Percentiles rank a stretch among this genome's conserved stretches.
phyloP scores from a whole-genome alignment of 2,329 filamentous ascomycete species.

The Colletotrichum sp. region DNA sequence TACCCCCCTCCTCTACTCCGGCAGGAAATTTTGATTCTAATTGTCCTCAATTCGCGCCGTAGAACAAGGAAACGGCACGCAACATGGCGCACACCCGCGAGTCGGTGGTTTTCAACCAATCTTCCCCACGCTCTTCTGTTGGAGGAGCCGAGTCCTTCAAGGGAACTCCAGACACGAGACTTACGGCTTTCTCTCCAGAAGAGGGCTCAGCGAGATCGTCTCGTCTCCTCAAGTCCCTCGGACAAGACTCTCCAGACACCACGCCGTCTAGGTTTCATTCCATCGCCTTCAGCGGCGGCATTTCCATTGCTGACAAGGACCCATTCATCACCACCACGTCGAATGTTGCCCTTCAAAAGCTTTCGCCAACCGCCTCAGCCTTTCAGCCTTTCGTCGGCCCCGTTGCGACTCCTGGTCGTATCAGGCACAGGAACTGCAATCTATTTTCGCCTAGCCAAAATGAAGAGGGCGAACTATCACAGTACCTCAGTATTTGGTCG shows the following conservation, averaged over 20 bases:
- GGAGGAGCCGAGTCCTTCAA: slow-evolving; percentile 61
- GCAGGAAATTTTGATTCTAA: not conserved
- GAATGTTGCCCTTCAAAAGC: slow-evolving; percentile 40
- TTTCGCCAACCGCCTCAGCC: slow-evolving; percentile 67
- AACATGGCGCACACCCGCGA: slow-evolving; percentile 1
- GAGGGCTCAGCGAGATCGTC: slow-evolving; percentile 52
- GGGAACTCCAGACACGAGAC: slow-evolving; percentile 67
- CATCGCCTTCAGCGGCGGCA: slow-evolving; percentile 27
- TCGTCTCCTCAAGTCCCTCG: slow-evolving; percentile 37
- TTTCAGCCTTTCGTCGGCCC: slow-evolving; percentile 57
- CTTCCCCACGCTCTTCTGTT: slow-evolving; percentile 56
- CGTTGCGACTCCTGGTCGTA: not conserved
- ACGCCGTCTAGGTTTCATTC: slow-evolving; percentile 27
- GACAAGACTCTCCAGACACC: slow-evolving; percentile 31
- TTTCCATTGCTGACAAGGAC: slow-evolving; percentile 46
- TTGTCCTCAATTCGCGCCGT: not conserved
- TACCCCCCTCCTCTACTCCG: not conserved
- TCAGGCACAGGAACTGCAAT: not conserved
- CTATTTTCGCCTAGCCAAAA: not conserved
- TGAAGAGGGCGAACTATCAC: not conserved
- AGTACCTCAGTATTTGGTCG: slow-evolving; percentile 7
- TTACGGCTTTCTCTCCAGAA: slow-evolving; percentile 68
- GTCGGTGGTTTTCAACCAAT: slow-evolving; percentile 36
- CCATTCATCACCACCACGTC: slow-evolving; percentile 55
- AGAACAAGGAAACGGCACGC: not conserved